Conservation (phyloP, 1,284 basidiomycete species). For the Moesziomyces sp. region DNA sequence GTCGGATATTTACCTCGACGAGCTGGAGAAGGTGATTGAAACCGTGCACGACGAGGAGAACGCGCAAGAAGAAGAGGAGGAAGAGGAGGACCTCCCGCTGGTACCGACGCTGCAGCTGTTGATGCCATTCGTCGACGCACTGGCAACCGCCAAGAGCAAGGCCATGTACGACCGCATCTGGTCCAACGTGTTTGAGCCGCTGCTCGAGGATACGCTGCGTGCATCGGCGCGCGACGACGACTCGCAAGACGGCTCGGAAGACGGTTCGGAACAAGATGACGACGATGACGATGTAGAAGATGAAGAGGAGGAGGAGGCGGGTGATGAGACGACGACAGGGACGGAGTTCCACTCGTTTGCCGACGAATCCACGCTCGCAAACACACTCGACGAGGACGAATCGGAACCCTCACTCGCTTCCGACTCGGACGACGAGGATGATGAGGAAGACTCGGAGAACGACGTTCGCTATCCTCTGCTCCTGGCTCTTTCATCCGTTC, state of each 20-base stretch:
- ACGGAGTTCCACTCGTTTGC: slow-evolving; percentile 44
- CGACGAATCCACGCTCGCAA: slow-evolving; percentile 21
- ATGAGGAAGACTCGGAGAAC: slow-evolving; percentile 1
- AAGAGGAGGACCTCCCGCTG: slow-evolving; percentile 26
- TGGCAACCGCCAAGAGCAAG: slow-evolving; percentile 75
- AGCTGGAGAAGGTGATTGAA: slow-evolving; percentile 80
- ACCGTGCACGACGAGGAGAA: slow-evolving; percentile 1
- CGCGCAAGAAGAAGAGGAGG: slow-evolving; percentile 6
- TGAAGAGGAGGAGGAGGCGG: slow-evolving; percentile 28
- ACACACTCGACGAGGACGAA: slow-evolving; percentile 19
- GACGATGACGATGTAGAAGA: slow-evolving; percentile 12
- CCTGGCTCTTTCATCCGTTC: slow-evolving; percentile 36
- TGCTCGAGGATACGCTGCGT: slow-evolving; percentile 67
- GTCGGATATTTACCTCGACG: slow-evolving; percentile 88
- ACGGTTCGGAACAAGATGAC: background rate
- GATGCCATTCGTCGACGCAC: slow-evolving; percentile 76
- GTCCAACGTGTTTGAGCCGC: slow-evolving; percentile 75
- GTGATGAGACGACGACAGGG: slow-evolving; percentile 24
- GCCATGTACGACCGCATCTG: slow-evolving; percentile 78
- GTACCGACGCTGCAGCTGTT: slow-evolving; percentile 74
- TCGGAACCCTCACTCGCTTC: slow-evolving; percentile 10
- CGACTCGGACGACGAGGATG: slow-evolving; percentile 4
- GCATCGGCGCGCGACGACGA: slow-evolving; percentile 17
- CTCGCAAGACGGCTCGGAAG: slow-evolving; percentile 9
- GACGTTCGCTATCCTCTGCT: slow-evolving; percentile 31